Percentiles rank a stretch among this genome's conserved stretches.
phyloP scores from a whole-genome alignment of 495 filamentous ascomycete species.

The Neurospora sp. region DNA sequence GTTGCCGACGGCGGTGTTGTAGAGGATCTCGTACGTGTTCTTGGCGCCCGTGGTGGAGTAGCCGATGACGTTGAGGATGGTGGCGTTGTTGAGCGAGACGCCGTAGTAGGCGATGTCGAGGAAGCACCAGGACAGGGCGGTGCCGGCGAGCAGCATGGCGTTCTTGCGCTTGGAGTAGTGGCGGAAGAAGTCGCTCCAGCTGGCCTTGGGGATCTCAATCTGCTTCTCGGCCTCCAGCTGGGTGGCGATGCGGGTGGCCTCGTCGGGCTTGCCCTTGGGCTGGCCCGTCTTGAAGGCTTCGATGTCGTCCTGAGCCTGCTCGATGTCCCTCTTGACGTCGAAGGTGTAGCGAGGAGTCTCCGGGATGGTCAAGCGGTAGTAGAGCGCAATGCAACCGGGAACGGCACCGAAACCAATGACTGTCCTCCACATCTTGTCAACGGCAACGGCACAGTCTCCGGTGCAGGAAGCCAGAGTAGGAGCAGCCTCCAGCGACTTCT shows the following conservation, averaged over 20 bases:
- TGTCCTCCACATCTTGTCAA: conserved; percentile 80
- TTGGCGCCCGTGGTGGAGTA: conserved; percentile 45
- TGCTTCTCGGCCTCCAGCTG: conserved; percentile 33
- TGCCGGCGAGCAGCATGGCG: conserved; percentile 61
- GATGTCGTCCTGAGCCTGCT: conserved; percentile 58
- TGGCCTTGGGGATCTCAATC: conserved; percentile 52
- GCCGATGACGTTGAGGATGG: conserved; percentile 57
- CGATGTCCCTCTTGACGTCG: conserved; percentile 65
- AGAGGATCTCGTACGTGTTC: conserved; percentile 53
- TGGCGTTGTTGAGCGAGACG: conserved; percentile 62
- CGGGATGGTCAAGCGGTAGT: conserved; percentile 83
- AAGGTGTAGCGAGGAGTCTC: conserved; percentile 69
- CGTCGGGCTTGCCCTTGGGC: conserved; percentile 50
- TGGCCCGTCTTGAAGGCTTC: conserved; percentile 51
- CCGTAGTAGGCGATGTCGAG: conserved; percentile 57
- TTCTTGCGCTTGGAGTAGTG: conserved; percentile 60
- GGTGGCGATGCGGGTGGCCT: conserved; percentile 43
- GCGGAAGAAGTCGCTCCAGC: conserved; percentile 50
- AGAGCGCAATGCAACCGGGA: conserved; percentile 65
- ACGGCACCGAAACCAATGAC: conserved; percentile 74
- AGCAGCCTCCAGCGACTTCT: conserved; percentile 48
- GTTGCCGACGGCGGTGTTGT: conserved; percentile 63
- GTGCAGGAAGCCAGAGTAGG: conserved; percentile 40
- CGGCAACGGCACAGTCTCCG: conserved; percentile 55
- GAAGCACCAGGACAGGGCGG: conserved; percentile 72